Percentiles rank a stretch among this genome's conserved stretches.
Evolutionary conservation across 768 basidiomycete genomes (phyloP).

Genomic region (Suillus hirtellus): DNA sequence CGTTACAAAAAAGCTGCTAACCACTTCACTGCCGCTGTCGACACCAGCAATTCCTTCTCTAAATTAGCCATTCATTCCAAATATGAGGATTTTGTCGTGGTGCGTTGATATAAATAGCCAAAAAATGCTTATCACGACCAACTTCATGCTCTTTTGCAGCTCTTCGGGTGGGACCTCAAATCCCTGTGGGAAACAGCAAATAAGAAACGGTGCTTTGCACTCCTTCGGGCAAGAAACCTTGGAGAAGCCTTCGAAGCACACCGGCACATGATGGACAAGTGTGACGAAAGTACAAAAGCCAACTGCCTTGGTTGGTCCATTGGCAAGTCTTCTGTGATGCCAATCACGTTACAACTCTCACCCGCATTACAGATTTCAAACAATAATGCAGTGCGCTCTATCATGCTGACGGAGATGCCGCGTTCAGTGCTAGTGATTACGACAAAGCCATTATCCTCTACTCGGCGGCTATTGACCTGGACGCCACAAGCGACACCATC

Average conservation of each 20-base stretch:
- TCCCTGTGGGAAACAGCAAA: slow-evolving; percentile 1
- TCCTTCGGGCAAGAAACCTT: neutral
- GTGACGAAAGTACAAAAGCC: neutral
- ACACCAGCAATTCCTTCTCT: neutral
- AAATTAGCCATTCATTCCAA: neutral
- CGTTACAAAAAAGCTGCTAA: neutral
- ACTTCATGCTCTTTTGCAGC: neutral
- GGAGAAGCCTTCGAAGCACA: neutral
- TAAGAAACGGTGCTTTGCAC: neutral
- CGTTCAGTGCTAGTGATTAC: neutral
- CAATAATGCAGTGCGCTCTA: neutral
- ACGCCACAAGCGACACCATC: neutral
- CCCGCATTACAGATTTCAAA: neutral
- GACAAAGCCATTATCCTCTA: neutral
- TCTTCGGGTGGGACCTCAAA: neutral
- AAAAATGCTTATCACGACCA: neutral
- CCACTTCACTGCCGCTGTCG: neutral
- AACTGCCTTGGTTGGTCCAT: neutral
- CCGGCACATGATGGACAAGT: neutral
- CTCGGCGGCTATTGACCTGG: neutral
- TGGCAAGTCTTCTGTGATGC: neutral
- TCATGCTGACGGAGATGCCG: neutral
- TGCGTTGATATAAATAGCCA: neutral
- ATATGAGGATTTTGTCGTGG: slow-evolving; percentile 1
- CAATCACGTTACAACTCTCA: neutral